Conservation (phyloP, 345 rosid species). For the Syzygium jambos region DNA sequence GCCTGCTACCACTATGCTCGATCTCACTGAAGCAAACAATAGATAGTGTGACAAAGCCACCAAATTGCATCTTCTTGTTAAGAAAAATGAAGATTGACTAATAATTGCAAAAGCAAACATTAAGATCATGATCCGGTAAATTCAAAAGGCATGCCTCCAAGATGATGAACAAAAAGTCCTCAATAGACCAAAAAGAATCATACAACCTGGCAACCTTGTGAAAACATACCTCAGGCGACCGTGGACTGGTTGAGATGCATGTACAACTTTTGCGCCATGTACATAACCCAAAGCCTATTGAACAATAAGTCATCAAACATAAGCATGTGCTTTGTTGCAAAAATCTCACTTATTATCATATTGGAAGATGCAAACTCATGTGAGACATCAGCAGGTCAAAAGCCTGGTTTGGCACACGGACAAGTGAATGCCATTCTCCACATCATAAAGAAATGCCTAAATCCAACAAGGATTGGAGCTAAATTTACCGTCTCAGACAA, state of each 20-base stretch:
- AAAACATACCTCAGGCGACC: conserved; percentile 79
- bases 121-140: not conserved
- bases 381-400: not conserved
- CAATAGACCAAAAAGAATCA: not conserved
- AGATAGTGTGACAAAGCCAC: not conserved
- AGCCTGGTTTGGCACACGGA: not conserved
- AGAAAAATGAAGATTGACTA: not conserved
- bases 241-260: conserved; percentile 89
- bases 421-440: not conserved
- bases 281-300: conserved; percentile 88
- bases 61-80: not conserved
- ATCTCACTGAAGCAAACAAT: conserved; percentile 50
- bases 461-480: not conserved
- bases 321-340: not conserved
- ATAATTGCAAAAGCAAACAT: not conserved
- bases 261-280: conserved; percentile 81
- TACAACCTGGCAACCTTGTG: conserved; percentile 1
- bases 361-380: not conserved
- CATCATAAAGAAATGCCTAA: not conserved
- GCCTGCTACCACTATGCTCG: conserved; percentile 63
- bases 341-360: not conserved
- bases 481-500: not conserved
- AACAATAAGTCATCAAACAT: not conserved
- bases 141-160: not conserved
- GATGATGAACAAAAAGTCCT: not conserved